Percentiles rank a stretch among this genome's conserved stretches.
Conservation (phyloP, 768 basidiomycete species). For the Artomyces pyxidatus region DNA sequence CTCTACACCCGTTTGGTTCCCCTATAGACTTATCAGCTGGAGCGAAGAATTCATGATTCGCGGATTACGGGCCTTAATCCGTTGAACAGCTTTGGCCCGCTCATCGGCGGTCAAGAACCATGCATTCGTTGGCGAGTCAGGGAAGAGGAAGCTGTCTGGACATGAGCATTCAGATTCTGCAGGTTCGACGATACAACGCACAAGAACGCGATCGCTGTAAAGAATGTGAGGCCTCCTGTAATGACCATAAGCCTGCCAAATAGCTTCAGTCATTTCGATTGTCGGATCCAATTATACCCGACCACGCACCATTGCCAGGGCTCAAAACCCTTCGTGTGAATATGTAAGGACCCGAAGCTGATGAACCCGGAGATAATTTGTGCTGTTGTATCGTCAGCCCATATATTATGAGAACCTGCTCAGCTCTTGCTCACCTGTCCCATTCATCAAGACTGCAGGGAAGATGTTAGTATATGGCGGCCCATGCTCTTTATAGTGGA, state of each 20-base stretch:
- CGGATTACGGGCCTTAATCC: too few relatives aligned
- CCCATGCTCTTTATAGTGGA: neutral
- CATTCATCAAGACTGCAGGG: conserved; percentile 61
- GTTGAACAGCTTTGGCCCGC: conserved; percentile 50
- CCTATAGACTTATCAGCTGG: too few relatives aligned
- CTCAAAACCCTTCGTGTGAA: conserved; percentile 44
- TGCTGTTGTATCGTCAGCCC: too few relatives aligned
- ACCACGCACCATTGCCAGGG: conserved; percentile 74
- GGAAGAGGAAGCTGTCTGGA: conserved; percentile 65
- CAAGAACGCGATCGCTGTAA: conserved; percentile 49
- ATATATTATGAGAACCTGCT: too few relatives aligned
- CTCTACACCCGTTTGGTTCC: conserved; percentile 76
- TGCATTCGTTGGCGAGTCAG: conserved; percentile 69
- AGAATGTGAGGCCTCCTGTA: conserved; percentile 50
- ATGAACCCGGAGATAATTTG: conserved; percentile 66
- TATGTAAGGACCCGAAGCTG: conserved; percentile 59
- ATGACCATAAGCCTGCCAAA: conserved; percentile 71
- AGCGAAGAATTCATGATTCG: too few relatives aligned
- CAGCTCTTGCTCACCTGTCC: too few relatives aligned
- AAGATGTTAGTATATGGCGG: neutral
- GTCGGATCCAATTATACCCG: too few relatives aligned
- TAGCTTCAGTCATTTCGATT: too few relatives aligned
- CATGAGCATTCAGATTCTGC: too few relatives aligned
- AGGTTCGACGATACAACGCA: conserved; percentile 20
- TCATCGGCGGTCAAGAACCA: conserved; percentile 66